phyloP scores from a whole-genome alignment of 306 rosid species.

The Castanea sativa region DNA sequence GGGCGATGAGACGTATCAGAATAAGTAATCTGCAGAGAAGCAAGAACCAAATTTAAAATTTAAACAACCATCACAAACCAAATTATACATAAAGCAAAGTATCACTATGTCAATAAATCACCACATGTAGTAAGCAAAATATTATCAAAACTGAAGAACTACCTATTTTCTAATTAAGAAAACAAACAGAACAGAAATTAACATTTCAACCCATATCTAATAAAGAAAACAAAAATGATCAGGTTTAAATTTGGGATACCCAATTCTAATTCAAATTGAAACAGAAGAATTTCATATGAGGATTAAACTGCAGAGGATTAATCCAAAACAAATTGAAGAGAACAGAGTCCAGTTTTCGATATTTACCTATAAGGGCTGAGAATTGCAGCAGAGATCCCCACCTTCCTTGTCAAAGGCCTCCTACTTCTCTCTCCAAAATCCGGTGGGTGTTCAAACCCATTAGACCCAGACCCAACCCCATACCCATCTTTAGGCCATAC shows the following conservation, averaged over 20 bases:
- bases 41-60: not conserved
- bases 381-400: slow-evolving; percentile 71
- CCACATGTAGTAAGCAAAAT: no score
- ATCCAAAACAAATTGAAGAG: not conserved
- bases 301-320: no score
- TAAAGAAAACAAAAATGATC: no score
- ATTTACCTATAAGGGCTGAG: slow-evolving; percentile 75
- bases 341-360: not conserved
- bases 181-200: no score
- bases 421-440: slow-evolving; percentile 57
- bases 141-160: no score
- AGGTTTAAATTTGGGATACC: no score
- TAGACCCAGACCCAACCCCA: slow-evolving; percentile 49
- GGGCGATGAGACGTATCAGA: slow-evolving; percentile 59
- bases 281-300: no score
- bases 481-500: slow-evolving; percentile 86
- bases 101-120: not conserved
- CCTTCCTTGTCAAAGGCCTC: slow-evolving; percentile 77
- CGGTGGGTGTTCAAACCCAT: slow-evolving; percentile 65
- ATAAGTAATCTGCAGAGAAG: slow-evolving; percentile 55
- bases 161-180: no score
- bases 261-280: no score
- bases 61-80: not conserved
- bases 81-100: not conserved
- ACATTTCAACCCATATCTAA: no score